Base-by-base conservation (phyloP, 805 yeast genomes). In the Cyberlindnera euphorbiiphila region DNA sequence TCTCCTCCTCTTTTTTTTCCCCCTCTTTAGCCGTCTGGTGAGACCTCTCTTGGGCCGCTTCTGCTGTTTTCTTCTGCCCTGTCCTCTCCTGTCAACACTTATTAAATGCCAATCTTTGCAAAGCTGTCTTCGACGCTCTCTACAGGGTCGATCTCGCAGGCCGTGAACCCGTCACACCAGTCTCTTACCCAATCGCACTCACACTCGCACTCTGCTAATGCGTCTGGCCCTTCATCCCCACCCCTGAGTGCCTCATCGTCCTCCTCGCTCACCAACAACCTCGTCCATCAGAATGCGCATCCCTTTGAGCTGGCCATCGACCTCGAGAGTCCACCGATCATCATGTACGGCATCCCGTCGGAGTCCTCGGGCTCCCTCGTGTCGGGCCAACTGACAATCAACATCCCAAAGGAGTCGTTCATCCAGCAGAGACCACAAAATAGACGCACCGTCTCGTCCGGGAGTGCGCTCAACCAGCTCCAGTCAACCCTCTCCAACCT, bases 261-360 rank as follows among this genome's bases (percentile, higher is more conserved):
- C 15, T 11, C 15, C 30, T 16, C 19, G 29, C n/a, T 25, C 29
- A 41, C 29, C 31, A 50, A 48, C 46, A 51, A 49, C 39, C 39
- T 49, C 20, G 51, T 41, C 22, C 45, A 49, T 29, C 41, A 47
- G n/a, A 48, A 43, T 6, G 42, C 43, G 5, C 61, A 59, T 25
- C 72, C 74, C 1, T 59, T 73, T 23, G 66, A 71, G 23, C 60
- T 85, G 10, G 56, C 78, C 1, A 70, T 89, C 23, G 69, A 70
- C 25, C 66, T 93, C 16, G 99, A 93, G 56, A 81, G 94, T 2
- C 98, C 98, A 1, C 98, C 99, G 0, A 71, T 89, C 25, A 76
- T 86, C 31, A 64, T 93, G 38, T 91, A 85, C 54, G 98, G 98
- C 0, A 61, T 72, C 1, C 83, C 89, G 3, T 59, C 62, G 8